phyloP scores from a whole-genome alignment of 2,329 filamentous ascomycete genomes.

The Fusarium sulawesiense region DNA sequence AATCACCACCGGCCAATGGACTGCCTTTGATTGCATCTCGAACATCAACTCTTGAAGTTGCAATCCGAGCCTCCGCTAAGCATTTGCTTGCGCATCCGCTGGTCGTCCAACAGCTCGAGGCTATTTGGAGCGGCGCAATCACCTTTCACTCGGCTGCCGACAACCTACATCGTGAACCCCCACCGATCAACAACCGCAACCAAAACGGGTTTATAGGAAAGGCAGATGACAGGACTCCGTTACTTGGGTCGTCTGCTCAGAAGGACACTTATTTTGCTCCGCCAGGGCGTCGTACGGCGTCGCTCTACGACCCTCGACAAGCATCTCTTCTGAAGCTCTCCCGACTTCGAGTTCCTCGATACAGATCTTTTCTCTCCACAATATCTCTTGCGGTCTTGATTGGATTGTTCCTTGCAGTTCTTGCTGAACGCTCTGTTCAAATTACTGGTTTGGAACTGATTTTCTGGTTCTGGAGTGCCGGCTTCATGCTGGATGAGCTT shows the following conservation, averaged over 20 bases:
- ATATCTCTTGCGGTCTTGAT: constrained; percentile 87
- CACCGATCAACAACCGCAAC: constrained; percentile 44
- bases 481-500: constrained; percentile 96
- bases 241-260: constrained; percentile 56
- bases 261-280: constrained; percentile 52
- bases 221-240: constrained; percentile 61
- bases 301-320: constrained; percentile 88
- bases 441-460: constrained; percentile 88
- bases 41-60: constrained; percentile 91
- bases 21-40: constrained; percentile 72
- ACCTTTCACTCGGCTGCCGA: constrained; percentile 93
- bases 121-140: constrained; percentile 95
- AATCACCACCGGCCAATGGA: constrained; percentile 55
- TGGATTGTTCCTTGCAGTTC: constrained; percentile 84
- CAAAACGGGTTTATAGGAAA: constrained; percentile 47
- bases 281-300: constrained; percentile 77
- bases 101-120: constrained; percentile 94
- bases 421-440: constrained; percentile 77
- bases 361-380: constrained; percentile 90
- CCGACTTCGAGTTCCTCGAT: constrained; percentile 87
- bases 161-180: constrained; percentile 75
- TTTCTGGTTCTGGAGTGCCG: constrained; percentile 98
- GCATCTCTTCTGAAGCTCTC: constrained; percentile 94
- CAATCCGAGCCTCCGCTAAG: constrained; percentile 92
- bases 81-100: constrained; percentile 91